Percentiles rank a stretch among this genome's conserved stretches.
phyloP scores from a whole-genome alignment of 2,329 filamentous ascomycete genomes.

The Neonectria hederae region DNA sequence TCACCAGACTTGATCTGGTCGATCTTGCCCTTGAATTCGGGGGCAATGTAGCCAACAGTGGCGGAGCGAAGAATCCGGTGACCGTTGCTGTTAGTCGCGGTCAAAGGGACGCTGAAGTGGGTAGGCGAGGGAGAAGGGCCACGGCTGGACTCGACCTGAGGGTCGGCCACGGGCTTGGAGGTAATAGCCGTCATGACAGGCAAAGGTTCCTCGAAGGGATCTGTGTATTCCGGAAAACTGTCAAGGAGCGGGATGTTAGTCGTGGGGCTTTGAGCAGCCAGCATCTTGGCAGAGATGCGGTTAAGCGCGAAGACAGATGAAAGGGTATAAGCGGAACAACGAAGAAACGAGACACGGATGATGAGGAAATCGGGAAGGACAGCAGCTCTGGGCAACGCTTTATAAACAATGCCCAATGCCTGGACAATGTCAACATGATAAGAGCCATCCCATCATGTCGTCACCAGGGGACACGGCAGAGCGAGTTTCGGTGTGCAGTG shows the following conservation, averaged over 20 bases:
- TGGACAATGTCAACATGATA: slow-evolving; percentile 10
- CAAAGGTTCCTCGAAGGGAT: slow-evolving; percentile 48
- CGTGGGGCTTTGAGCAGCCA: slow-evolving; percentile 49
- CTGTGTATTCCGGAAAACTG: slow-evolving; percentile 58
- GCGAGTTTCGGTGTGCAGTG: slow-evolving; percentile 19
- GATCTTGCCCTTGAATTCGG: slow-evolving; percentile 91
- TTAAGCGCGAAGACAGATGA: slow-evolving; percentile 15
- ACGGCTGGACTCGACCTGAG: slow-evolving; percentile 59
- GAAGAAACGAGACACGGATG: slow-evolving; percentile 18
- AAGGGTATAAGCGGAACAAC: slow-evolving; percentile 27
- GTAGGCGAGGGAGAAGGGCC: slow-evolving; percentile 89
- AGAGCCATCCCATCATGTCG: slow-evolving; percentile 22
- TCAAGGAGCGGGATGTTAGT: slow-evolving; percentile 53
- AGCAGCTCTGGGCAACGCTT: slow-evolving; percentile 27
- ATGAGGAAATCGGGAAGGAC: slow-evolving; percentile 15
- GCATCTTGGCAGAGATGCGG: slow-evolving; percentile 45
- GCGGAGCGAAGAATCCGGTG: slow-evolving; percentile 85
- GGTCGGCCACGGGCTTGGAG: slow-evolving; percentile 54
- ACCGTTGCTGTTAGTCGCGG: slow-evolving; percentile 63
- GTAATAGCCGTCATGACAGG: slow-evolving; percentile 48
- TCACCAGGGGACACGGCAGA: slow-evolving; percentile 18
- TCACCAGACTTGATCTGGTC: slow-evolving; percentile 86
- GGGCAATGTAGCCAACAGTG: slow-evolving; percentile 92
- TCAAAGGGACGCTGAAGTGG: slow-evolving; percentile 77
- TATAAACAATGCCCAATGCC: slow-evolving; percentile 31